A percentile compares a stretch with the other conserved stretches of the same genome.
Conservation (phyloP, 306 rosid genomes). For the Oxytropis ochrocephala region DNA sequence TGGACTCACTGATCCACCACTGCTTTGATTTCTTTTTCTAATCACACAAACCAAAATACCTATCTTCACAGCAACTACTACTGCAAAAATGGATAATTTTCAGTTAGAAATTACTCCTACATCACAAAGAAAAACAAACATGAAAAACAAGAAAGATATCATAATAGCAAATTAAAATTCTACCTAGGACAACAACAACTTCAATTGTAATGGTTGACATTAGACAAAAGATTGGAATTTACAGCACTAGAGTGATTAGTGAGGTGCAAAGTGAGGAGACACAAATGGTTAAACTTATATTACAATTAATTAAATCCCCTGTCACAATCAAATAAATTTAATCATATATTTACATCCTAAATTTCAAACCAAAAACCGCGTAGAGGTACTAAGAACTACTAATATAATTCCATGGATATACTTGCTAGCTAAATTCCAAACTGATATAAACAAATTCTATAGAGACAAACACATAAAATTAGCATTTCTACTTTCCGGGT, state of each 20-base stretch:
- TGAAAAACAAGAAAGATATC: background rate
- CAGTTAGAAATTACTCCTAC: background rate
- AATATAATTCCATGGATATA: background rate
- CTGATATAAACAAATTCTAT: background rate
- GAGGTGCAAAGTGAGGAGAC: background rate
- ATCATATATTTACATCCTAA: background rate
- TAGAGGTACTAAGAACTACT: background rate
- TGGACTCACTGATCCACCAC: background rate
- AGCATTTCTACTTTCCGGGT: background rate
- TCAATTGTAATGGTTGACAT: slow-evolving; percentile 6
- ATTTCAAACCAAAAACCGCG: background rate
- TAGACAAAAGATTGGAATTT: background rate
- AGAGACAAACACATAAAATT: background rate
- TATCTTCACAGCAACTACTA: slow-evolving; percentile 4
- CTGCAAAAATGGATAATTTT: slow-evolving; percentile 18
- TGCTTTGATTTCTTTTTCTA: background rate
- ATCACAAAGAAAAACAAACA: background rate
- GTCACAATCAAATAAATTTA: background rate
- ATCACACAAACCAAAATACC: background rate
- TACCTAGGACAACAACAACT: background rate
- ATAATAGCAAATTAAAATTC: background rate
- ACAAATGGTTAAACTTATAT: background rate
- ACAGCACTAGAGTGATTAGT: background rate
- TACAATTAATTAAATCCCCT: background rate
- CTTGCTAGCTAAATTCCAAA: background rate